These are phyloP conservation scores for Monilinia fructigena DNA, from an alignment of 2,329 filamentous ascomycete species.

Conservation along the genomic window DNA sequence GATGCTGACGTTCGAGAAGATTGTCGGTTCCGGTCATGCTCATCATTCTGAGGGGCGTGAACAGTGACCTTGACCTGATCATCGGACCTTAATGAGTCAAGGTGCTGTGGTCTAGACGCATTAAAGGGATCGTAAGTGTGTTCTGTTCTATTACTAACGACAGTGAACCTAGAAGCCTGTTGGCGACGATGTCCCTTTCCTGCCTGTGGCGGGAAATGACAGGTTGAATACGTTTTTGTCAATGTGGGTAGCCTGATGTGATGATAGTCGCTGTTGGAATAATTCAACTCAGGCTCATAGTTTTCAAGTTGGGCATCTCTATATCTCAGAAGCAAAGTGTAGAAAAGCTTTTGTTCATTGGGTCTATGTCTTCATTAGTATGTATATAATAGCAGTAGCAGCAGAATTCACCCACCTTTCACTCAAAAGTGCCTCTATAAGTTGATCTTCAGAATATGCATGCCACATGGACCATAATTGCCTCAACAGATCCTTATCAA, in stretches of 20 bases:
- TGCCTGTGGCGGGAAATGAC: slow-evolving; percentile 54
- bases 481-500: slow-evolving; percentile 78
- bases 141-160: slow-evolving; percentile 63
- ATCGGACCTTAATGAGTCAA: slow-evolving; percentile 47
- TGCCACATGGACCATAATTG: slow-evolving; percentile 93
- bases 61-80: slow-evolving; percentile 37
- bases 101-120: slow-evolving; percentile 50
- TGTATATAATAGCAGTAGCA: background rate
- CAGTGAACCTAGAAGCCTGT: slow-evolving; percentile 58
- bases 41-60: slow-evolving; percentile 29
- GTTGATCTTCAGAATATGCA: slow-evolving; percentile 69
- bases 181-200: slow-evolving; percentile 52
- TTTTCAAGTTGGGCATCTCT: slow-evolving; percentile 83
- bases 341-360: slow-evolving; percentile 93
- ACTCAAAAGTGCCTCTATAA: slow-evolving; percentile 67
- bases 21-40: slow-evolving; percentile 9
- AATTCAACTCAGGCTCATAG: slow-evolving; percentile 75
- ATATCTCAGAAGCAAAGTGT: slow-evolving; percentile 79
- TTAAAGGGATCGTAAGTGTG: slow-evolving; percentile 84
- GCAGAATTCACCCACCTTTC: slow-evolving; percentile 53
- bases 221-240: slow-evolving; percentile 61
- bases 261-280: slow-evolving; percentile 89
- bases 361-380: slow-evolving; percentile 48
- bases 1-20: slow-evolving; percentile 16
- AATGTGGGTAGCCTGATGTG: slow-evolving; percentile 62